Evolutionary conservation across 1,284 basidiomycete genomes (phyloP), one percentile per base, ranked within the genome.

Genomic region (Cutaneotrichosporon sp.): DNA sequence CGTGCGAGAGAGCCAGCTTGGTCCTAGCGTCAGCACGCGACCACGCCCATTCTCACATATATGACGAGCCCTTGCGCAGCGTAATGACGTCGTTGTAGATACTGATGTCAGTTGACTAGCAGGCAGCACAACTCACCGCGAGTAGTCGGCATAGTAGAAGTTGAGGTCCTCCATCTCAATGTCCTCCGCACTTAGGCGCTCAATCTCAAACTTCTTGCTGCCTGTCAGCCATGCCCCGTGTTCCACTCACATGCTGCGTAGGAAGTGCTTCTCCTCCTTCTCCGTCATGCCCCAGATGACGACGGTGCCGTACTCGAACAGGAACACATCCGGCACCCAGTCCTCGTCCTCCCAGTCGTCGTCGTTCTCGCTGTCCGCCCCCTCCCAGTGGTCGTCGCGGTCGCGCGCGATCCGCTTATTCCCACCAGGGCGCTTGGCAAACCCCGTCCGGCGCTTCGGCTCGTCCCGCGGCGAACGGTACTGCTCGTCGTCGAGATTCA

Each of bases 81-180:
- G 93, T 96, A 60, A 97, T 97, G 42, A 97, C 93, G 74, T 97
- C 93, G 78, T 97, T 97, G 76, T 94, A 97, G 70, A 97, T 97
- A 62, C 90, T 90, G 61, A 8, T 5, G 46, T 57, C 37, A 54
- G 46, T 34, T 31, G n/a, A 22, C 11, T 5, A 17, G 11, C 16
- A 6, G 16, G 3, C 10, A 16, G 1, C 19, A 31, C 11, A 5
- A 27, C 81, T 58, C 70, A 88, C 89, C 90, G 84, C 71, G 88
- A 91, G 71, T 97, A 97, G 71, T 94, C 92, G 16, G 92, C 92
- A 65, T 94, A 92, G 68, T 97, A 97, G 75, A 87, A 97, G 73
- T 96, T 96, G 41, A 97, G 78, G 67, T 97, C 93, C 78, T 97
- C 93, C 84, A 89, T 91, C 75, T 97, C 91, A 17, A 91, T 79